Evolutionary conservation across 164 flowering plant genomes (phyloP).

Genomic region (Litsea cubeba): DNA sequence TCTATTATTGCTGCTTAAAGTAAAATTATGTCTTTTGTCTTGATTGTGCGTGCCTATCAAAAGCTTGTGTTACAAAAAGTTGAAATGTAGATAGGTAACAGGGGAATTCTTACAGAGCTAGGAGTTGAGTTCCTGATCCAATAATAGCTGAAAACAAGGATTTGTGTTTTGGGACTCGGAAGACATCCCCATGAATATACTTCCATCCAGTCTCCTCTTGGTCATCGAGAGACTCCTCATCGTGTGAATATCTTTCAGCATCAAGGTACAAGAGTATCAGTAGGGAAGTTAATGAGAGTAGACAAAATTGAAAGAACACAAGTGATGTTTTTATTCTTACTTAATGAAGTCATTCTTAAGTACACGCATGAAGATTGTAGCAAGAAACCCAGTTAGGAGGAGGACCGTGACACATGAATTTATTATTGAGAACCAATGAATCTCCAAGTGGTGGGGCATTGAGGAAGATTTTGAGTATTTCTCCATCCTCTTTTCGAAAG

Average conservation of each 20-base stretch:
- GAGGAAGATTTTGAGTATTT: constrained; percentile 28
- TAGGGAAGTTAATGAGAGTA: background rate
- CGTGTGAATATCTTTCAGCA: constrained; percentile 21
- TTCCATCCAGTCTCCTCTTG: constrained; percentile 35
- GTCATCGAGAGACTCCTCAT: constrained; percentile 26
- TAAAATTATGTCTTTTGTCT: too few species aligned
- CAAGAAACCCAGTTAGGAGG: constrained; percentile 27
- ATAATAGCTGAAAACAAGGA: constrained; percentile 25
- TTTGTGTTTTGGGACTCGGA: constrained; percentile 25
- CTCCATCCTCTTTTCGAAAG: constrained; percentile 38
- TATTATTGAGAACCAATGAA: constrained; percentile 33
- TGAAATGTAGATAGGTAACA: background rate
- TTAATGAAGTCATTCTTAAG: constrained; percentile 32
- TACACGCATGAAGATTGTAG: constrained; percentile 29
- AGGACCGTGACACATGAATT: constrained; percentile 32
- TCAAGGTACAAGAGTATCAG: background rate
- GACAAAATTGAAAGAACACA: background rate
- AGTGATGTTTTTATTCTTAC: constrained; percentile 11
- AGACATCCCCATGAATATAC: constrained; percentile 29
- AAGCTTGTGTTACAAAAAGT: too few species aligned
- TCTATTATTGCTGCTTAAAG: background rate
- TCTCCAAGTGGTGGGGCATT: constrained; percentile 31
- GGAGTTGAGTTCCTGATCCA: constrained; percentile 26
- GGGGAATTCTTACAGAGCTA: constrained; percentile 16
- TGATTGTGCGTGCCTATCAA: background rate